Base-by-base conservation (phyloP, 2,329 filamentous ascomycete species). In the Chalaropsis thielavioides region DNA sequence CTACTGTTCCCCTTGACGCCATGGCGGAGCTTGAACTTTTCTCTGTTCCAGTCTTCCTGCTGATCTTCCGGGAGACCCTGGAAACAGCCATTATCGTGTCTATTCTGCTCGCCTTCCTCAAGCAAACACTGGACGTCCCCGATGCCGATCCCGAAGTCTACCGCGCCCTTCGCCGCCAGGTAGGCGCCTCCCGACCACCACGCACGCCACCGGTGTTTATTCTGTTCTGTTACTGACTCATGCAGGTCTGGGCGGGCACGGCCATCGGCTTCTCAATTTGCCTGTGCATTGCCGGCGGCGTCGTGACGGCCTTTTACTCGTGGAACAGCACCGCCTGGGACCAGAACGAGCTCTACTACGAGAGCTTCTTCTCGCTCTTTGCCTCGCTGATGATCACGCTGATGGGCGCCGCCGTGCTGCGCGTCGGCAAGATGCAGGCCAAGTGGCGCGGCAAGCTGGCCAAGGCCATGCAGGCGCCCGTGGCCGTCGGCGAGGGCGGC, bases 371-470 rank as follows among this genome's bases (percentile, higher is more conserved):
- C 71, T 83, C 81, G 19, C 78, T 95, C 49, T 73, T 94, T 62
- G 89, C 90, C 2, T 80, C 84, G 19, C 69, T 94, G 69, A 90
- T 95, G 75, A 94, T 95, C 75, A 88, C 88, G 43, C 70, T 90
- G 68, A 87, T 95, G 78, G 90, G 90, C 35, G 86, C 85, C 40
- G 89, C 88, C 3, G 82, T 95, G 38, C 82, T 95, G 7, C 86
- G 90, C 31, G 81, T 95, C 64, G 87, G 85, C 68, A 94, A 92
- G 75, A 82, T 94, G 74, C 88, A 91, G 73, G 85, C 88, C 68
- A 94, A 94, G 75, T 95, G 90, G 91, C 83, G 85, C n/a, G 77
- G 87, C 70, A 94, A 94, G 81, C 83, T 95, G 27, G 83, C 86
- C 19, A 83, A 82, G 70, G 83, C 88, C 1, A 75, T 94, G 38